Percentiles rank a stretch among this genome's conserved stretches.
These are phyloP conservation scores for Quercus alba DNA, from an alignment of 306 rosid species.

Conservation along the genomic window DNA sequence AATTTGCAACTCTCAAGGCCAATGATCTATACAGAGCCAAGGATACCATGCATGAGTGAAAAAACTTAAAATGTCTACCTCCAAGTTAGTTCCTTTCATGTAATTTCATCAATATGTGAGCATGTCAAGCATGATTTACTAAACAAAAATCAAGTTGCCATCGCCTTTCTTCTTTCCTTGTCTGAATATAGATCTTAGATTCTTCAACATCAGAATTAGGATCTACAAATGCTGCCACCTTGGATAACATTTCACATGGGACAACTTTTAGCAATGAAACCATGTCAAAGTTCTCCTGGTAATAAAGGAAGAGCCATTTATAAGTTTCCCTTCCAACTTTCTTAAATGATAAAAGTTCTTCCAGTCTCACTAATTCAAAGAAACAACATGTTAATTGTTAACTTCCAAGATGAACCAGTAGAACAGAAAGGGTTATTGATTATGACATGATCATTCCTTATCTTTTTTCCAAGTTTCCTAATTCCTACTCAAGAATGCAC, in stretches of 20 bases:
- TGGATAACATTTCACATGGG: slow-evolving; percentile 70
- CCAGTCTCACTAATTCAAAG: slow-evolving; percentile 63
- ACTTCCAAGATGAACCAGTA: slow-evolving; percentile 59
- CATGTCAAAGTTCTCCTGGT: slow-evolving; percentile 67
- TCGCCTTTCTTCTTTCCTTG: slow-evolving; percentile 85
- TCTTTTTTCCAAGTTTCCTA: too few species aligned
- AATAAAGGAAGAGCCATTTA: slow-evolving; percentile 46
- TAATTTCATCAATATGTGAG: slow-evolving; percentile 82
- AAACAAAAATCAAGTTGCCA: slow-evolving; percentile 50
- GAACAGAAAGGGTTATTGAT: too few species aligned
- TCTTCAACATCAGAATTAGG: slow-evolving; percentile 92
- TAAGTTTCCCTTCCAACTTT: slow-evolving; percentile 88
- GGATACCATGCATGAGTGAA: slow-evolving; percentile 83
- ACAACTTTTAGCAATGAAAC: slow-evolving; percentile 80
- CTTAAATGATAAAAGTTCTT: slow-evolving; percentile 53
- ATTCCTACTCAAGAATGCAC: too few species aligned
- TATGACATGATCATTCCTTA: too few species aligned
- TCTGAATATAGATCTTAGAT: slow-evolving; percentile 37
- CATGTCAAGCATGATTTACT: slow-evolving; percentile 63
- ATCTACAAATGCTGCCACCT: slow-evolving; percentile 88
- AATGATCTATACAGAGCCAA: slow-evolving; percentile 73
- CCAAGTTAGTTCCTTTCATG: slow-evolving; percentile 90
- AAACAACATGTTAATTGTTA: slow-evolving; percentile 40
- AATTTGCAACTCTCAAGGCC: slow-evolving; percentile 89
- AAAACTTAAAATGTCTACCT: slow-evolving; percentile 67